These are phyloP conservation scores for Millerozyma miso DNA, from an alignment of 805 yeast genomes.

Conservation along the genomic window DNA sequence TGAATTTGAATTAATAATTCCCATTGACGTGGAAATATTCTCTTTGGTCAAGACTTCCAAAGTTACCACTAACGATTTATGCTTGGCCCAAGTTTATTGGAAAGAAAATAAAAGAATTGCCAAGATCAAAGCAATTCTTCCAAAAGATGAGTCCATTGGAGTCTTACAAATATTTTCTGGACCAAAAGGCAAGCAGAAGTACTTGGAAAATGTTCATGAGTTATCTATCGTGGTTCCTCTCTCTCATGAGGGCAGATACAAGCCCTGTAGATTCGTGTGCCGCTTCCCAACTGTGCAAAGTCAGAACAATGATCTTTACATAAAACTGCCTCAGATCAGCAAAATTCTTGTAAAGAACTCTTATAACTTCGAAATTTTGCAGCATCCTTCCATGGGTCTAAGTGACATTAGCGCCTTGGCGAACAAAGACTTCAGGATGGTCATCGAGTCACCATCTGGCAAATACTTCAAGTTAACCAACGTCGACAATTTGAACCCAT, in stretches of 20 bases:
- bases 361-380: constrained; percentile 62
- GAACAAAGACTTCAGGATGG: constrained; percentile 51
- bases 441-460: constrained; percentile 82
- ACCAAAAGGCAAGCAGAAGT: constrained; percentile 52
- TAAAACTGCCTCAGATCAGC: constrained; percentile 79
- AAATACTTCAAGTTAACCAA: constrained; percentile 58
- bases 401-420: constrained; percentile 31
- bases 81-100: constrained; percentile 80
- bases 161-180: constrained; percentile 74
- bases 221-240: constrained; percentile 71
- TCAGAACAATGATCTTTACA: constrained; percentile 70
- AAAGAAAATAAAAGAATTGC: constrained; percentile 57
- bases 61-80: constrained; percentile 44
- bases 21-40: constrained; percentile 63
- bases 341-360: constrained; percentile 52
- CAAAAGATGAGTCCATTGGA: constrained; percentile 65
- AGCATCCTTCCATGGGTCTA: constrained; percentile 54
- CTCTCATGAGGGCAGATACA: constrained; percentile 63
- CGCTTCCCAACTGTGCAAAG: constrained; percentile 69
- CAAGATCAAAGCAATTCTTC: constrained; percentile 76
- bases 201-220: constrained; percentile 58
- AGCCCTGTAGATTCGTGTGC: constrained; percentile 63
- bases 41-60: constrained; percentile 54
- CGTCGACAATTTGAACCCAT: constrained; percentile 42
- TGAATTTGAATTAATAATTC: constrained; percentile 73